phyloP scores from a whole-genome alignment of 2,329 filamentous ascomycete species.

The Aureobasidium sp. region DNA sequence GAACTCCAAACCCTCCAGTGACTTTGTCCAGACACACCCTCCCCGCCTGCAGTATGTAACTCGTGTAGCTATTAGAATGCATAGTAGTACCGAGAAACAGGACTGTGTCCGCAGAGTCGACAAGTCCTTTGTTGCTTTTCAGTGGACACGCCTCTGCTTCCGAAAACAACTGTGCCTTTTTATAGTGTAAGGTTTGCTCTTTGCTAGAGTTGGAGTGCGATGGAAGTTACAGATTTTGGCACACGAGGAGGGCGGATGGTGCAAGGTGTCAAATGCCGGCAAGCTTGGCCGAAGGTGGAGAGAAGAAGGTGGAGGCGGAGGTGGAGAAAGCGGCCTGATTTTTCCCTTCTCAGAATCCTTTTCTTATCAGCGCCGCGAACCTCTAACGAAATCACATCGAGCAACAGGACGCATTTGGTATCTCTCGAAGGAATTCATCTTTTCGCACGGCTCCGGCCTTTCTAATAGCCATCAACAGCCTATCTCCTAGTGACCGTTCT shows the following conservation, averaged over 20 bases:
- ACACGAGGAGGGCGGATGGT: neutral
- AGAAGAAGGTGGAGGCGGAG: neutral
- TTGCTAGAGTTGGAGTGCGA: no score
- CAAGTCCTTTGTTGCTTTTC: no score
- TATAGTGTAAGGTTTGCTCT: no score
- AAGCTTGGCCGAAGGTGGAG: neutral
- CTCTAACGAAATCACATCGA: slow-evolving; percentile 12
- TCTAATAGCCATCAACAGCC: neutral
- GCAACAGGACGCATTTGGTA: neutral
- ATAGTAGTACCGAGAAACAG: no score
- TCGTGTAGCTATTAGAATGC: no score
- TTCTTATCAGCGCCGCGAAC: slow-evolving; percentile 6
- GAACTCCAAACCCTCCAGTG: neutral
- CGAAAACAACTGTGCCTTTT: no score
- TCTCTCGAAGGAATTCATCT: neutral
- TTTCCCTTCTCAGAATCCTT: neutral
- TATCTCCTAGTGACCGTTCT: neutral
- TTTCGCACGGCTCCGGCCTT: slow-evolving; percentile 11
- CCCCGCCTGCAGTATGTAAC: no score
- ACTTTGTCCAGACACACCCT: neutral
- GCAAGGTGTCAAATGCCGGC: neutral
- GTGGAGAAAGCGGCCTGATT: neutral
- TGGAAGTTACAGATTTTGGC: no score
- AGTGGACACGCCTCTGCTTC: no score
- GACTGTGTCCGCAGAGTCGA: no score